Conservation (phyloP, 352 stramenopile species). For the Phytophthora quininea region DNA sequence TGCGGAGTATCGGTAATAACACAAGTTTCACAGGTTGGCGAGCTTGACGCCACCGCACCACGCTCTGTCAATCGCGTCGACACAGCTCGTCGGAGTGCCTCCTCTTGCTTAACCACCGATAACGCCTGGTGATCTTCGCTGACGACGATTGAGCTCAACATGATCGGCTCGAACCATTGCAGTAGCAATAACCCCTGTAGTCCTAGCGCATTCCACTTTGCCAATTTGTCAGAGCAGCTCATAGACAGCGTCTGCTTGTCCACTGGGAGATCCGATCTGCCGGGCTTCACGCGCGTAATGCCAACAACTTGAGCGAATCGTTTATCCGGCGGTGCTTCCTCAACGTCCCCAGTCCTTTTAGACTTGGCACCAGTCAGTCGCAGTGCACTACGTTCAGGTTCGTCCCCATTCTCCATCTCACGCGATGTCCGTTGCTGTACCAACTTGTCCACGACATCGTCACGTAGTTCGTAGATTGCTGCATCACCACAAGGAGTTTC, state of each 20-base stretch:
- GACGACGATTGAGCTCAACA: slow-evolving; percentile 56
- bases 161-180: slow-evolving; percentile 68
- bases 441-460: slow-evolving; percentile 70
- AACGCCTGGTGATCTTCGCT: slow-evolving; percentile 41
- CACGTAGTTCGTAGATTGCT: slow-evolving; percentile 90
- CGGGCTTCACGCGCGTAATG: slow-evolving; percentile 90
- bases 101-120: slow-evolving; percentile 44
- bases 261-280: slow-evolving; percentile 88
- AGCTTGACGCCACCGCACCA: slow-evolving; percentile 3
- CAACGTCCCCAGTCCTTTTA: slow-evolving; percentile 7
- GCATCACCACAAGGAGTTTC: slow-evolving; percentile 94
- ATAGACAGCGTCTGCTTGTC: slow-evolving; percentile 91
- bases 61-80: slow-evolving; percentile 35
- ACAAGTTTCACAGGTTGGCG: slow-evolving; percentile 16
- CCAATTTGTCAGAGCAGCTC: slow-evolving; percentile 95
- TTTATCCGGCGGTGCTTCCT: slow-evolving; percentile 33
- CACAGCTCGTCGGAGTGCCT: slow-evolving; percentile 57
- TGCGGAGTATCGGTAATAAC: slow-evolving; percentile 21
- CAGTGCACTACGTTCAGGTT: slow-evolving; percentile 46
- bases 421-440: slow-evolving; percentile 48
- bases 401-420: slow-evolving; percentile 7
- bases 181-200: slow-evolving; percentile 81
- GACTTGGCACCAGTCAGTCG: slow-evolving; percentile 71
- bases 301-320: slow-evolving; percentile 75
- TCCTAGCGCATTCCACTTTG: slow-evolving; percentile 84